These are phyloP conservation scores for Mycena leptocephala DNA, from an alignment of 768 basidiomycete species.

Conservation along the genomic window DNA sequence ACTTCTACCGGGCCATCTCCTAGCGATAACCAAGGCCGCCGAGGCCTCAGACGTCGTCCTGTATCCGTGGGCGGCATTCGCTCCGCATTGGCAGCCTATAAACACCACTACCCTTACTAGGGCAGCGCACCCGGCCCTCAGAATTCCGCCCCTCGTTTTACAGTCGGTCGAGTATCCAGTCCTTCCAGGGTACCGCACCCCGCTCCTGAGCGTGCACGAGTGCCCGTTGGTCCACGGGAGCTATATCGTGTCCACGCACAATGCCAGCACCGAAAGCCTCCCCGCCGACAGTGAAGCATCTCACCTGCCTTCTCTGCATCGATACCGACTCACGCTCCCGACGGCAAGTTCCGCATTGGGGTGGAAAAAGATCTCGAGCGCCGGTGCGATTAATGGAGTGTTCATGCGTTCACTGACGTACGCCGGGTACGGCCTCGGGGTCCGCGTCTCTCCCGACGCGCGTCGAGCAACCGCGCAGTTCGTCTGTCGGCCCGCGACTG, in stretches of 20 bases:
- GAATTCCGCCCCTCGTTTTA: background rate
- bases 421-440: background rate
- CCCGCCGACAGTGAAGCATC: background rate
- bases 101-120: background rate
- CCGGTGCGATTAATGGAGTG: background rate
- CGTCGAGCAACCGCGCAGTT: background rate
- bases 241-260: slow-evolving; percentile 20
- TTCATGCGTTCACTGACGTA: background rate
- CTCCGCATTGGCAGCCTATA: slow-evolving; percentile 13
- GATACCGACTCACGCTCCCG: slow-evolving; percentile 25
- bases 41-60: slow-evolving; percentile 2
- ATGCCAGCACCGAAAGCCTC: background rate
- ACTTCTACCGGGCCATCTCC: slow-evolving; percentile 10
- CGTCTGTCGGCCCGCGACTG: background rate
- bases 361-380: slow-evolving; percentile 3
- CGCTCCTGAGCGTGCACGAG: slow-evolving; percentile 17
- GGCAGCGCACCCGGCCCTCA: background rate
- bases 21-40: slow-evolving; percentile 10
- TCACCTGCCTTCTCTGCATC: slow-evolving; percentile 15
- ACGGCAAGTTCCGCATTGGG: background rate
- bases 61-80: slow-evolving; percentile 8
- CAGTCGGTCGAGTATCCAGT: slow-evolving; percentile 16
- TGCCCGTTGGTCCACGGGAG: slow-evolving; percentile 19
- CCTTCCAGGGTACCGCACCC: slow-evolving; percentile 20
- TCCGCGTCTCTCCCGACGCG: background rate